Evolutionary conservation across 2,329 filamentous ascomycete species (phyloP), one percentile per base, ranked within the genome.

Genomic region (Thielaviopsis euricoi): DNA sequence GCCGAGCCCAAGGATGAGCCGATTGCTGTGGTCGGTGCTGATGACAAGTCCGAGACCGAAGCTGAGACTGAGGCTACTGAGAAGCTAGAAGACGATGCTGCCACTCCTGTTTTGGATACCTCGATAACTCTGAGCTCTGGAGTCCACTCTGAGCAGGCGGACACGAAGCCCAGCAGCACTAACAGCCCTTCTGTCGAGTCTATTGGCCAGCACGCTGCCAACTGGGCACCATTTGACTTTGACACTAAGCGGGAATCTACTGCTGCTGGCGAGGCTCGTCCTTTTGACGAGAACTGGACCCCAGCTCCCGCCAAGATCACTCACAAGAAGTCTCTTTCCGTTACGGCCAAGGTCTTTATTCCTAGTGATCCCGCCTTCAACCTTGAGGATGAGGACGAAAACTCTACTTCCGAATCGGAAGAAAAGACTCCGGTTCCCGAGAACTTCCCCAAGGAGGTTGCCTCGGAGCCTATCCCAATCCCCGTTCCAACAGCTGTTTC

Each of bases 301-400:
- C 57, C 66, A 12, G 59, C 59, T 13, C 56, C 55, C 1, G 52
- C 52, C 22, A 59, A 56, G 49, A 56, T 55, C 43, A 56, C 46
- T 1, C 66, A 67, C 69, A 74, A 74, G 62, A 76, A 76, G 62
- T 82, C 82, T 3, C 73, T 90, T 23, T 90, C 87, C 40, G 84
- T 86, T 3, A 76, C 81, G 17, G 86, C 87, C 0, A 81, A 80
- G 64, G 77, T 85, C 0, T 94, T 93, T 66, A 77, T 74, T 4
- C 77, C 78, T 15, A 71, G 73, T 19, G 69, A 65, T 33, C 62
- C 66, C 63, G 60, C 69, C 60, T 64, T 65, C 43, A 59, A 66
- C 26, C 64, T 65, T 1, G 62, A 64, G 37, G 50, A 55, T 0
- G 61, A 61, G 5, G 49, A 46, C 1, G 52, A 52, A 15, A 26